These are phyloP conservation scores for Erodium moschatum DNA, from an alignment of 441 rosid genomes.

Conservation along the genomic window DNA sequence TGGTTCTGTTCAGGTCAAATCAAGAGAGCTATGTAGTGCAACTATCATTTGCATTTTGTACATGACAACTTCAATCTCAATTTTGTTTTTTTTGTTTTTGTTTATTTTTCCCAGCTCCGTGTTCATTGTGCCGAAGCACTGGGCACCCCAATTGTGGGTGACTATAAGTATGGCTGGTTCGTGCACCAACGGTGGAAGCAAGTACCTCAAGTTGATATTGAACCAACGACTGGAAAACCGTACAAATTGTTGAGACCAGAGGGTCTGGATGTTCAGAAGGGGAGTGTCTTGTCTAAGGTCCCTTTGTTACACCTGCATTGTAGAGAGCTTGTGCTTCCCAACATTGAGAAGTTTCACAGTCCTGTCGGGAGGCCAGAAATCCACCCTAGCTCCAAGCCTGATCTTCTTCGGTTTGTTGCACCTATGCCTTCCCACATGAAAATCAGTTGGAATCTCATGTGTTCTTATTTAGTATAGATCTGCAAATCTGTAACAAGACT, in stretches of 20 bases:
- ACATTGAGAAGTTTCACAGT: constrained; percentile 51
- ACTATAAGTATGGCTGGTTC: constrained; percentile 68
- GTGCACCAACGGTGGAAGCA: constrained; percentile 60
- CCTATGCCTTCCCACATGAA: constrained; percentile 82
- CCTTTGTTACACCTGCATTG: constrained; percentile 61
- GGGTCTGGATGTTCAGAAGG: constrained; percentile 59
- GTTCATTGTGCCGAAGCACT: constrained; percentile 72
- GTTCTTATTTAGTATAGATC: constrained; percentile 46
- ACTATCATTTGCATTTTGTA: too few relatives aligned
- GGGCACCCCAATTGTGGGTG: constrained; percentile 63
- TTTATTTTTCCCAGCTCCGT: constrained; percentile 41
- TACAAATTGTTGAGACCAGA: constrained; percentile 59
- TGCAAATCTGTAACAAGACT: too few relatives aligned
- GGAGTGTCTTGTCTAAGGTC: constrained; percentile 59
- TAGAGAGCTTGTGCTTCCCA: constrained; percentile 61
- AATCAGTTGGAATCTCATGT: constrained; percentile 82
- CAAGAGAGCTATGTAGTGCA: too few relatives aligned
- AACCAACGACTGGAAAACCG: constrained; percentile 43
- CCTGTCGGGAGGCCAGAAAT: too few relatives aligned
- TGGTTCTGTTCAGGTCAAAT: too few relatives aligned
- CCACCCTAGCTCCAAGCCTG: constrained; percentile 28
- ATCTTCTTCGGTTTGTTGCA: constrained; percentile 65
- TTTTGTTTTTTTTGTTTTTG: too few relatives aligned
- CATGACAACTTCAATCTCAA: too few relatives aligned
- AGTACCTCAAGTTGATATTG: constrained; percentile 42